Percentiles rank a stretch among this genome's conserved stretches.
These are phyloP conservation scores for Tagetes patula DNA, from an alignment of 129 eudicot genomes.

Conservation along the genomic window DNA sequence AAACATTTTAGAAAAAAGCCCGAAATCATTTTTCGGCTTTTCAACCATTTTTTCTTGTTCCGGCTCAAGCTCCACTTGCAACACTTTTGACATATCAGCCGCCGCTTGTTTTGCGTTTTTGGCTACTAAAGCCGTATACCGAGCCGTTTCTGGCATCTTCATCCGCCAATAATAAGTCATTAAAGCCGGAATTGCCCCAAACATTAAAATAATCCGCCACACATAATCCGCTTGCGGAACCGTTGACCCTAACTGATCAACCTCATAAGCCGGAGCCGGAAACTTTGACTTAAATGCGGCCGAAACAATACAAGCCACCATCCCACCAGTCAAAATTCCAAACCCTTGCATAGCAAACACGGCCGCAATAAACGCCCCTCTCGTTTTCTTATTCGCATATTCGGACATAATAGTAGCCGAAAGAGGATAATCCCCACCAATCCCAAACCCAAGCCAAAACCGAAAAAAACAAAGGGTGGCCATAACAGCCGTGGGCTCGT, in stretches of 20 bases:
- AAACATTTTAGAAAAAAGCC: constrained; percentile 55
- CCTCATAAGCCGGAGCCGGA: constrained; percentile 47
- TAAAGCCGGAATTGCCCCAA: constrained; percentile 68
- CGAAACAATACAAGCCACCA: constrained; percentile 54
- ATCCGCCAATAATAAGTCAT: constrained; percentile 79
- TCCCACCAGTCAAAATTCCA: constrained; percentile 69
- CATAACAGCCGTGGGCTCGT: constrained; percentile 48
- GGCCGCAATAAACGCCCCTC: constrained; percentile 78
- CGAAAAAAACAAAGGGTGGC: constrained; percentile 68
- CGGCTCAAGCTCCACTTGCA: constrained; percentile 58
- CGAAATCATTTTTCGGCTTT: constrained; percentile 33
- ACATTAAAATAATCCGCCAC: constrained; percentile 72
- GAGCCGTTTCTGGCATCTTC: constrained; percentile 89
- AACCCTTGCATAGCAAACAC: constrained; percentile 86
- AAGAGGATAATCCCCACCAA: constrained; percentile 77
- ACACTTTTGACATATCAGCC: constrained; percentile 64
- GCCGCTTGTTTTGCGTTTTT: constrained; percentile 76
- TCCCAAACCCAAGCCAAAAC: constrained; percentile 83
- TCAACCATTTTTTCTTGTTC: constrained; percentile 41
- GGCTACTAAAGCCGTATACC: constrained; percentile 71
- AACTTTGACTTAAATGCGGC: constrained; percentile 45
- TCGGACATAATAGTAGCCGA: constrained; percentile 89
- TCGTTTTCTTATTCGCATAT: constrained; percentile 68
- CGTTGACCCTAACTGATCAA: constrained; percentile 25
- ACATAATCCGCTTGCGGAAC: constrained; percentile 51